Evolutionary conservation across 257 asterid species (phyloP).

Genomic region (Catharanthus roseus): DNA sequence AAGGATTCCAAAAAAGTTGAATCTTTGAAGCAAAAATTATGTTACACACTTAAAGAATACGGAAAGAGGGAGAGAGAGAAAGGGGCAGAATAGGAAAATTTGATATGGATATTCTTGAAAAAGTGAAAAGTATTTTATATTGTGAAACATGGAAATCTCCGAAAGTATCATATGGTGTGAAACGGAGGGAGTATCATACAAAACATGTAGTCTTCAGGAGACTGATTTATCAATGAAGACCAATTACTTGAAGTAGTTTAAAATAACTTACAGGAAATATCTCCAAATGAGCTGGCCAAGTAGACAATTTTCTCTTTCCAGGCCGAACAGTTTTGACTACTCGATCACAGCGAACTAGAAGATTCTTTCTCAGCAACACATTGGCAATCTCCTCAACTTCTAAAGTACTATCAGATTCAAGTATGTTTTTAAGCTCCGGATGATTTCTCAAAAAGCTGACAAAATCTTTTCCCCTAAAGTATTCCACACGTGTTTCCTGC

Average conservation of each 20-base stretch:
- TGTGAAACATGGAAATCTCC: too few species aligned
- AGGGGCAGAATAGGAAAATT: too few species aligned
- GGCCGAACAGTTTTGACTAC: slow-evolving; percentile 94
- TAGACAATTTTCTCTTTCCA: slow-evolving; percentile 86
- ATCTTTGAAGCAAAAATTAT: too few species aligned
- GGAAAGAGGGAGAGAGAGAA: too few species aligned
- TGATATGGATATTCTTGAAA: too few species aligned
- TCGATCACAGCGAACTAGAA: slow-evolving; percentile 89
- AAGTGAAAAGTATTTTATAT: too few species aligned
- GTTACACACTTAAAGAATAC: too few species aligned
- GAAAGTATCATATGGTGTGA: too few species aligned
- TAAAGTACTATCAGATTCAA: slow-evolving; percentile 64
- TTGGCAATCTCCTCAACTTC: slow-evolving; percentile 81
- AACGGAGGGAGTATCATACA: neutral
- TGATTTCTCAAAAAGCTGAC: slow-evolving; percentile 73
- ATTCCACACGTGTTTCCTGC: slow-evolving; percentile 97
- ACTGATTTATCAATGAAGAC: neutral
- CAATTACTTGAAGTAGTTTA: neutral
- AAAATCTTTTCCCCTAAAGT: slow-evolving; percentile 92
- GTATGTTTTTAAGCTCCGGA: slow-evolving; percentile 67
- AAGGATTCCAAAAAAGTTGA: too few species aligned
- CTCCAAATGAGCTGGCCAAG: slow-evolving; percentile 98
- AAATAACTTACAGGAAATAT: slow-evolving; percentile 63
- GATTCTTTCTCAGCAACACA: slow-evolving; percentile 69
- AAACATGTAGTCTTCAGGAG: neutral